These are phyloP conservation scores for Aaosphaeria pasadenensis DNA, from an alignment of 2,329 filamentous ascomycete genomes.

Conservation along the genomic window DNA sequence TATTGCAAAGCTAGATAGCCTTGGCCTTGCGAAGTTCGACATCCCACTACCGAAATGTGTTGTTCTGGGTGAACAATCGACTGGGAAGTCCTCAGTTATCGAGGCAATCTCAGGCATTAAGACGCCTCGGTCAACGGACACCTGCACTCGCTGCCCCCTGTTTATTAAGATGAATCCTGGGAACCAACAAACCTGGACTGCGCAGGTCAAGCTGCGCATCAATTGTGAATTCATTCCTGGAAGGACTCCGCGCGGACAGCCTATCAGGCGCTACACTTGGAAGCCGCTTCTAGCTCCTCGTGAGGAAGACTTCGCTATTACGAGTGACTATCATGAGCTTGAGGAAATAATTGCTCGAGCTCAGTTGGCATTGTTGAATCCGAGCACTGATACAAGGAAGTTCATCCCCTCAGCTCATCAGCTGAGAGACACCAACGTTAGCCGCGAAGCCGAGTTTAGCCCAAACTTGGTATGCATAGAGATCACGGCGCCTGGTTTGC, in stretches of 20 bases:
- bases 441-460: constrained; percentile 61
- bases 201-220: neutral
- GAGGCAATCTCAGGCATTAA: constrained; percentile 59
- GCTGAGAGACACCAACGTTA: neutral
- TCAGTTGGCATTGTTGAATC: constrained; percentile 74
- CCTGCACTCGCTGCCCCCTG: constrained; percentile 78
- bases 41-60: constrained; percentile 75
- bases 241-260: constrained; percentile 47
- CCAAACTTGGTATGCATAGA: constrained; percentile 78
- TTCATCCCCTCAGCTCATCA: constrained; percentile 21
- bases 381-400: constrained; percentile 47
- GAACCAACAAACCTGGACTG: neutral
- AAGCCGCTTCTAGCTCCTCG: constrained; percentile 22
- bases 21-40: constrained; percentile 67
- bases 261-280: constrained; percentile 61
- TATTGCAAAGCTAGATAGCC: constrained; percentile 61
- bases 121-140: constrained; percentile 67
- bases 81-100: constrained; percentile 70
- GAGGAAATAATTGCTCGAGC: constrained; percentile 69
- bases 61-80: constrained; percentile 73
- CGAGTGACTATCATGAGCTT: constrained; percentile 61
- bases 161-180: constrained; percentile 58
- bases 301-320: constrained; percentile 59
- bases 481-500: constrained; percentile 68
- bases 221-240: neutral